Evolutionary conservation across 106 monocot species (phyloP), one percentile per base, ranked within the genome.

Genomic region (Dactylorhiza incarnata): DNA sequence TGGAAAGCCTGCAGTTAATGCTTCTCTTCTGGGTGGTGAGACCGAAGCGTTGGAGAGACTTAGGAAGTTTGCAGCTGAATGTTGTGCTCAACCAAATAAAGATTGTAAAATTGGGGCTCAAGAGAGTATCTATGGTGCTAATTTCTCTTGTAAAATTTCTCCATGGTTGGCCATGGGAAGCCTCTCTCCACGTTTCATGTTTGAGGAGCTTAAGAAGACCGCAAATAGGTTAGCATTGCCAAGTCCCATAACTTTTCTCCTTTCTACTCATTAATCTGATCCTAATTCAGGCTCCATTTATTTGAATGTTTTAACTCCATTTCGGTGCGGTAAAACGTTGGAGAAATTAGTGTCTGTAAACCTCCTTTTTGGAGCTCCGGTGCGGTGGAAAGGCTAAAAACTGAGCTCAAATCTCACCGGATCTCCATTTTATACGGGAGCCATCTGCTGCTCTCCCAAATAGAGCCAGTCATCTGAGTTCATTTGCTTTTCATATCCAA

Each of bases 111-210:
- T 85, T 68, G 68, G 55, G 43, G 77, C 78, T 51, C 74, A 76
- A 43, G 94, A 91, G 50, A 94, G 94, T 71, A 88, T 99, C 19
- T 92, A 92, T 85, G 99, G 99, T 84, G 94, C 99, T 37, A 99
- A 94, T 82, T 99, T 99, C 85, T 99, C 99, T 0, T 99, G 99
- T 85, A 99, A 99, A 85, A 99, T 99, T 49, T 99, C 99, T 23
- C 94, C 99, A 44, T 99, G 99, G 99, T 74, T 99, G 72, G 90
- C 94, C 37, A 88, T 79, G 71, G 99, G 99, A 70, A 94, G 99
- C 69, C 89, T 99, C 78, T 99, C 99, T 73, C 99, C 99, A 49
- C 87, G 99, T 65, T 99, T 88, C 78, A 88, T 99, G 94, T 94
- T 85, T 78, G 90, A 94, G 65, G 94, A 94, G 68, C 73, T 99